Evolutionary conservation across 768 basidiomycete species (phyloP).

Genomic region (Amanita pallidorosea): DNA sequence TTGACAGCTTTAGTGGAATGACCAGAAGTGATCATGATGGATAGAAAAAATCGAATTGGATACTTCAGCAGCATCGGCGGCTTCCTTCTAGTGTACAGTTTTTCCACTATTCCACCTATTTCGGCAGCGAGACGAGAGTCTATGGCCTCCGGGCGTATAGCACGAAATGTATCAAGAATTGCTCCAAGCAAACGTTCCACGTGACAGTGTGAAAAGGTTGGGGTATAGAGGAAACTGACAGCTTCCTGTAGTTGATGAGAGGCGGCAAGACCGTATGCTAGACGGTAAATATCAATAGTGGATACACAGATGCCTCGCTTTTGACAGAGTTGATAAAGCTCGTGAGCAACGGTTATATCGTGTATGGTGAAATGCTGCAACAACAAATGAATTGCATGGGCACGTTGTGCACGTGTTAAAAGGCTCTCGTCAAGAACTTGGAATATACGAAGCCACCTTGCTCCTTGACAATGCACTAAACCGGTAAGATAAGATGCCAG

Average conservation of each 20-base stretch:
- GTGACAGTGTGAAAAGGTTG: slow-evolving; percentile 18
- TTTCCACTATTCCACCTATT: slow-evolving; percentile 23
- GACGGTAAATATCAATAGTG: slow-evolving; percentile 10
- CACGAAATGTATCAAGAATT: slow-evolving; percentile 26
- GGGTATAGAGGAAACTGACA: slow-evolving; percentile 22
- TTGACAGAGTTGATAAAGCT: slow-evolving; percentile 22
- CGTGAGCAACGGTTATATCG: slow-evolving; percentile 20
- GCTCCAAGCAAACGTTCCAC: slow-evolving; percentile 25
- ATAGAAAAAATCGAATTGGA: slow-evolving; percentile 37
- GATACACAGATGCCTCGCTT: slow-evolving; percentile 14
- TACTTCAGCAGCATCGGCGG: slow-evolving; percentile 25
- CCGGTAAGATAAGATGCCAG: slow-evolving; percentile 24
- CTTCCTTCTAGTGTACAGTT: slow-evolving; percentile 21
- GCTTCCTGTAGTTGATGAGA: slow-evolving; percentile 19
- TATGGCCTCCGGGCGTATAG: slow-evolving; percentile 19
- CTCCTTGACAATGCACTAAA: slow-evolving; percentile 16
- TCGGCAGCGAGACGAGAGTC: slow-evolving; percentile 18
- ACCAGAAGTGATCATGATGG: slow-evolving; percentile 24
- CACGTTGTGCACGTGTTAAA: slow-evolving; percentile 14
- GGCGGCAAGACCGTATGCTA: slow-evolving; percentile 23
- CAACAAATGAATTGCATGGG: slow-evolving; percentile 16
- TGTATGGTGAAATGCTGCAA: slow-evolving; percentile 13
- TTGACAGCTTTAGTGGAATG: slow-evolving; percentile 24
- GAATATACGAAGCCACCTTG: slow-evolving; percentile 19
- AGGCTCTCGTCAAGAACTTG: slow-evolving; percentile 15